These are phyloP conservation scores for Corrigiola litoralis DNA, from an alignment of 179 eudicot species.

Conservation along the genomic window DNA sequence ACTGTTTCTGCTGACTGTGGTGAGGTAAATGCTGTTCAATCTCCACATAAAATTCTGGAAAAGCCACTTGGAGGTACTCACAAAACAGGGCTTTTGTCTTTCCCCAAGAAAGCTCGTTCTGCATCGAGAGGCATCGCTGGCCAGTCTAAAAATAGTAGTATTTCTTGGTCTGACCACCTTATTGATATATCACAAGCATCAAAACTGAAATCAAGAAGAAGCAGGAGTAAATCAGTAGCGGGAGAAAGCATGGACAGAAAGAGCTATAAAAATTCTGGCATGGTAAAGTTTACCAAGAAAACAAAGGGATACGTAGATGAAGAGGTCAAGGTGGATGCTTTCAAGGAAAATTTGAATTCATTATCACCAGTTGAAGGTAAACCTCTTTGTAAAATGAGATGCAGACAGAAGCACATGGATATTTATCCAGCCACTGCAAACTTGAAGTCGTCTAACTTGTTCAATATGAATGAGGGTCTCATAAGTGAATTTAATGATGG, in stretches of 20 bases:
- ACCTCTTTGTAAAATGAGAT: not conserved
- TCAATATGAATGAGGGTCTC: constrained; percentile 12
- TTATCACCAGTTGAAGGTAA: not conserved
- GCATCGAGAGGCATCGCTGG: not conserved
- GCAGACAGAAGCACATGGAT: constrained; percentile 9
- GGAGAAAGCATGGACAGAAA: constrained; percentile 16
- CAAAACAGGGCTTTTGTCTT: constrained; percentile 15
- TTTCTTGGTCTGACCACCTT: not conserved
- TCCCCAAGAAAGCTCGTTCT: constrained; percentile 22
- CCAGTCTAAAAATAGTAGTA: not conserved
- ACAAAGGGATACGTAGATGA: constrained; percentile 8
- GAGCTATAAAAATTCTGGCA: constrained; percentile 5
- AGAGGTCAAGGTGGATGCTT: constrained; percentile 14
- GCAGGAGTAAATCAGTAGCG: constrained; percentile 9
- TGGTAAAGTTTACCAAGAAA: not conserved
- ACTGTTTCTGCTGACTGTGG: constrained; percentile 2
- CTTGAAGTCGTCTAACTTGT: constrained; percentile 6
- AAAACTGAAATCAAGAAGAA: constrained; percentile 9
- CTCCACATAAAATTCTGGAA: constrained; percentile 1
- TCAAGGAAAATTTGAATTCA: constrained; percentile 15
- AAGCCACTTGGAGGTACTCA: constrained; percentile 3
- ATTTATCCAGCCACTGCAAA: constrained; percentile 1
- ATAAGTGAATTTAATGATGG: constrained; percentile 1
- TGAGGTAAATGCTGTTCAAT: constrained; percentile 2
- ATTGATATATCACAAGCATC: constrained; percentile 13